Evolutionary conservation across 2,329 filamentous ascomycete genomes (phyloP).

Genomic region (Blumeriella jaapii): DNA sequence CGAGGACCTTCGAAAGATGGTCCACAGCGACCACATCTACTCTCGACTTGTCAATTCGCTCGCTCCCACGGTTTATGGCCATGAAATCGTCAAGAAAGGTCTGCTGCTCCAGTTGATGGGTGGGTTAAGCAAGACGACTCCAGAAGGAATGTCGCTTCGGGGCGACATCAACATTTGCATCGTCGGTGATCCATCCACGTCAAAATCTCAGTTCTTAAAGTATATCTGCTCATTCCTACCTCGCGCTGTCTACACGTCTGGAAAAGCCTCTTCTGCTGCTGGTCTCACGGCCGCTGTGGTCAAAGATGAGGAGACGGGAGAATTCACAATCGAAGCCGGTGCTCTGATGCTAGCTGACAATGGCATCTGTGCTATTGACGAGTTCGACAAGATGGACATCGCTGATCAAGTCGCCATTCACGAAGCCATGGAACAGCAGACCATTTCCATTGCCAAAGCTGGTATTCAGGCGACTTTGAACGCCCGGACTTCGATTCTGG

Average conservation of each 20-base stretch:
- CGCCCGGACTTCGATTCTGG: constrained; percentile 87
- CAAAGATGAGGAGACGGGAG: constrained; percentile 96
- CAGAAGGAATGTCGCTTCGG: constrained; percentile 89
- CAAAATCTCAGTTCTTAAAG: constrained; percentile 96
- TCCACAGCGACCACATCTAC: constrained; percentile 93
- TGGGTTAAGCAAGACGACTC: constrained; percentile 84
- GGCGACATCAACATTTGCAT: constrained; percentile 99
- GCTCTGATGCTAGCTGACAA: constrained; percentile 96
- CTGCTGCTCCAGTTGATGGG: constrained; percentile 88
- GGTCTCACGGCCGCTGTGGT: constrained; percentile 95
- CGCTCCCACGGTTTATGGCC: constrained; percentile 93
- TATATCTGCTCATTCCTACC: constrained; percentile 97
- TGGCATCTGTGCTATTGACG: constrained; percentile 95
- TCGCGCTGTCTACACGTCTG: constrained; percentile 91
- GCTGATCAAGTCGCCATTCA: constrained; percentile 96
- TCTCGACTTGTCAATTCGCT: constrained; percentile 84
- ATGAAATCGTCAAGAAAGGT: constrained; percentile 96
- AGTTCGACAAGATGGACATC: constrained; percentile 99
- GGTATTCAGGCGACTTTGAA: constrained; percentile 97
- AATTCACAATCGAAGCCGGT: constrained; percentile 97
- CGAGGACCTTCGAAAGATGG: constrained; percentile 82
- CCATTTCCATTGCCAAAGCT: constrained; percentile 96
- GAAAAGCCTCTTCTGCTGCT: constrained; percentile 92
- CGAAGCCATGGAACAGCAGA: constrained; percentile 99
- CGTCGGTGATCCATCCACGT: constrained; percentile 92